Evolutionary conservation across 2,329 filamentous ascomycete species (phyloP), one percentile per base, ranked within the genome.

Genomic region (Allantophomopsis cytisporea): DNA sequence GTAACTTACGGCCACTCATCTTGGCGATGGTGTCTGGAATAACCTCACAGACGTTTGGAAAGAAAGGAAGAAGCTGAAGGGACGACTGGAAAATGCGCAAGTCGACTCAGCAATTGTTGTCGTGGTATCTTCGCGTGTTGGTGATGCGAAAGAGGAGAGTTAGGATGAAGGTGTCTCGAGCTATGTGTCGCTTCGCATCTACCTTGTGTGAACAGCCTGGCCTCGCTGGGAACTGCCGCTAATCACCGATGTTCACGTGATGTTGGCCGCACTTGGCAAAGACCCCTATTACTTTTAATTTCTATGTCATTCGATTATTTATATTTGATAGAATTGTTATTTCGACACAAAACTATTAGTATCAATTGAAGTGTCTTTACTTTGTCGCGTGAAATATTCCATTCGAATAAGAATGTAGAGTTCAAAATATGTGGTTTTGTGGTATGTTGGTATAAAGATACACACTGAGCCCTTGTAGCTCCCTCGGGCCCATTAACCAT

Each of bases 1-100:
- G 33, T 35, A 41, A 59, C 58, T 58, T 49, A 61, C 58, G 56
- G 54, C 57, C 57, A 58, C 58, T 61, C 58, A 61, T 61, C 57
- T 55, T 61, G 57, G 55, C 57, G 53, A 47, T 53, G 44, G 53
- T 52, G 44, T 47, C 43, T 48, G 42, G 46, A 42, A 49, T 47
- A 54, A 53, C 55, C 51, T 56, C 53, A 54, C 54, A 54, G 49
- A 58, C 49, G 53, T 54, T 12, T 47, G 51, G 54, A 54, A 51
- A 52, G 48, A 50, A 48, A 41, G 49, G 51, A 40, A 47, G 43
- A 39, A 45, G 44, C 37, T 48, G 48, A 55, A 52, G 50, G 48
- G 53, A 41, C 28, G 20, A 36, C 35, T 14, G 18, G 31, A 15
- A 34, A 34, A 8, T 8, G 35, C 35, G 15, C 35, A 13, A 36